These are phyloP conservation scores for Macrotyloma uniflorum DNA, from an alignment of 306 rosid species.

Conservation along the genomic window DNA sequence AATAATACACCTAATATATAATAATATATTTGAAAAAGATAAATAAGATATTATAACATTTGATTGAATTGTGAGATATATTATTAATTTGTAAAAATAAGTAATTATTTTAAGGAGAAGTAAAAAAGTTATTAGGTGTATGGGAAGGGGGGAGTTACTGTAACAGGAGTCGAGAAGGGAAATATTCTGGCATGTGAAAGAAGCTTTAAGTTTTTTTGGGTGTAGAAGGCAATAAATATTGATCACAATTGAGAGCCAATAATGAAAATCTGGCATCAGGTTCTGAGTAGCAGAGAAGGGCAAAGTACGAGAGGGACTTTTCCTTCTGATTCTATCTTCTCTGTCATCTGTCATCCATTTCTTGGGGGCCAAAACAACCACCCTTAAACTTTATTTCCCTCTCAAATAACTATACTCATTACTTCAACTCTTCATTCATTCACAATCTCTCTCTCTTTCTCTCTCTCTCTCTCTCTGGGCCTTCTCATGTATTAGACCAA, in stretches of 20 bases:
- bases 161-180: conserved; percentile 3
- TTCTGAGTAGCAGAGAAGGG: conserved; percentile 28
- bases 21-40: too few relatives aligned
- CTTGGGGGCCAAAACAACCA: background rate
- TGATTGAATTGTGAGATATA: too few relatives aligned
- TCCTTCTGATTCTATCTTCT: conserved; percentile 25
- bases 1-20: too few relatives aligned
- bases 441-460: too few relatives aligned
- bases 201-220: conserved; percentile 24
- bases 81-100: too few relatives aligned
- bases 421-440: too few relatives aligned
- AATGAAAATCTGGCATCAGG: conserved; percentile 36
- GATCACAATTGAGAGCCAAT: conserved; percentile 5
- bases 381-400: too few relatives aligned
- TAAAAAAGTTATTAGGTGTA: background rate
- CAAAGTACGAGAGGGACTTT: conserved; percentile 40
- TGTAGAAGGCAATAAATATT: conserved; percentile 15
- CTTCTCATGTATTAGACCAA: background rate
- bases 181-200: conserved; percentile 30
- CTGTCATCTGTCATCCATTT: background rate
- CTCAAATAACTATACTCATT: too few relatives aligned
- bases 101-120: too few relatives aligned
- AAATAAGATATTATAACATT: too few relatives aligned
- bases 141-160: background rate
- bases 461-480: too few relatives aligned